phyloP scores from a whole-genome alignment of 257 asterid species.

The Nicotiana tabacum region DNA sequence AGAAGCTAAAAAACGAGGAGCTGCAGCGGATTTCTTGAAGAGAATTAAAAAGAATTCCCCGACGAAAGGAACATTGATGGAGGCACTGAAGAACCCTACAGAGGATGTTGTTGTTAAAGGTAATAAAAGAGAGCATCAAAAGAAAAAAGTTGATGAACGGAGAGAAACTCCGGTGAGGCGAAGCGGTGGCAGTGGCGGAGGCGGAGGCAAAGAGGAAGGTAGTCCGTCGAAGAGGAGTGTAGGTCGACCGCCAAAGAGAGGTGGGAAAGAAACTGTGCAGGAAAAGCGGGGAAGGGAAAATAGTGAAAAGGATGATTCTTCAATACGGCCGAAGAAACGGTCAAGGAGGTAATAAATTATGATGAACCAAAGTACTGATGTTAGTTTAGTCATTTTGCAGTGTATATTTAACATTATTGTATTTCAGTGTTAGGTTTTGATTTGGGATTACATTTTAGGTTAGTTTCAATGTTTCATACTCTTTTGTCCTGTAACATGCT shows the following conservation, averaged over 20 bases:
- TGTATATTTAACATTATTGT: slow-evolving; percentile 5
- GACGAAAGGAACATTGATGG: slow-evolving; percentile 16
- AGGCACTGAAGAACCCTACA: slow-evolving; percentile 14
- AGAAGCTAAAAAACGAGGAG: slow-evolving; percentile 28
- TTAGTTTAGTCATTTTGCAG: not conserved
- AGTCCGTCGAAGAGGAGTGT: slow-evolving; percentile 25
- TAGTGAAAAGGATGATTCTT: slow-evolving; percentile 26
- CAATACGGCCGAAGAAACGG: slow-evolving; percentile 33
- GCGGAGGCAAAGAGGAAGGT: slow-evolving; percentile 23
- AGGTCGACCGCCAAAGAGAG: slow-evolving; percentile 35
- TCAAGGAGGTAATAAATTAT: slow-evolving; percentile 22
- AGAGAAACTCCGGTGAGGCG: slow-evolving; percentile 21
- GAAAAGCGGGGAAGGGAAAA: slow-evolving; percentile 27
- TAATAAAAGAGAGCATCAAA: slow-evolving; percentile 16
- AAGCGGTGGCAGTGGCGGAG: not conserved
- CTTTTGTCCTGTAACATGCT: not conserved
- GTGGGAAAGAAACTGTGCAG: slow-evolving; percentile 9
- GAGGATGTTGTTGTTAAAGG: slow-evolving; percentile 9
- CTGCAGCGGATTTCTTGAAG: slow-evolving; percentile 33
- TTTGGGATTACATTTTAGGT: slow-evolving; percentile 1
- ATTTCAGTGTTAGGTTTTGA: not conserved
- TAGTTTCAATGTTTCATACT: not conserved
- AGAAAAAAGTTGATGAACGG: slow-evolving; percentile 23
- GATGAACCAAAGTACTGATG: slow-evolving; percentile 1
- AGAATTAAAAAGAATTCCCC: slow-evolving; percentile 31